Evolutionary conservation across 257 asterid species (phyloP), one percentile per base, ranked within the genome.

Genomic region (Solanum ossicruentum): DNA sequence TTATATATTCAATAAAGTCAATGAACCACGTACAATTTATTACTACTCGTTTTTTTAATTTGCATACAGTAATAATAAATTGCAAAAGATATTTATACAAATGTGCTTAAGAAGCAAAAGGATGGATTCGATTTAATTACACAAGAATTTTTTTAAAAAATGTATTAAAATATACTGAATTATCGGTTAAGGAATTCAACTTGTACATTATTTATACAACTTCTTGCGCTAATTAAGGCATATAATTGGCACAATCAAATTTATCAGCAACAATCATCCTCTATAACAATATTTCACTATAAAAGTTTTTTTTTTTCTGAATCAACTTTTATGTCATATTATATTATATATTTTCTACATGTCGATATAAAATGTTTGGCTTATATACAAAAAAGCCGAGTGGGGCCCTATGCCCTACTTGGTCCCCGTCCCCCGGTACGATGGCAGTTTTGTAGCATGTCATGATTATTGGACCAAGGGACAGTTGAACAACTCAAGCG

Each of bases 1-100:
- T n/a, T n/a, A n/a, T 16, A 0, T 26, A 77, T 43, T 23, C 61
- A 51, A 51, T 77, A 26, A 77, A 77, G 82, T 77, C 82, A 51
- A 26, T 26, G 82, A 51, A 8, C 65, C 82, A 80, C 28, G 83
- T 71, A 21, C 26, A 77, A 75, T 23, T 75, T 75, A 75, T 23
- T 23, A 75, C 5, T 23, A 23, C 2, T 63, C 10, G 6, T 47
- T 51, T 77, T 23, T 51, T 51, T 16, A 52, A 36, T 36, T 36
- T 36, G 4, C 41, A 36, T 36, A 8, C 61, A 1, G 21, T 26
- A 77, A 32, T 18, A 70, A 26, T 13, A 51, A 51, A 51, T 77
- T 51, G 47, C 8, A 49, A 51, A 73, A 51, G 13, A 21, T 0
- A 51, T 7, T 75, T 23, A 26, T 8, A 77, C n/a, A 21, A 47